Percentiles rank a stretch among this genome's conserved stretches.
Evolutionary conservation across 2,329 filamentous ascomycete species (phyloP).

Genomic region (Gaeumannomyces tritici): DNA sequence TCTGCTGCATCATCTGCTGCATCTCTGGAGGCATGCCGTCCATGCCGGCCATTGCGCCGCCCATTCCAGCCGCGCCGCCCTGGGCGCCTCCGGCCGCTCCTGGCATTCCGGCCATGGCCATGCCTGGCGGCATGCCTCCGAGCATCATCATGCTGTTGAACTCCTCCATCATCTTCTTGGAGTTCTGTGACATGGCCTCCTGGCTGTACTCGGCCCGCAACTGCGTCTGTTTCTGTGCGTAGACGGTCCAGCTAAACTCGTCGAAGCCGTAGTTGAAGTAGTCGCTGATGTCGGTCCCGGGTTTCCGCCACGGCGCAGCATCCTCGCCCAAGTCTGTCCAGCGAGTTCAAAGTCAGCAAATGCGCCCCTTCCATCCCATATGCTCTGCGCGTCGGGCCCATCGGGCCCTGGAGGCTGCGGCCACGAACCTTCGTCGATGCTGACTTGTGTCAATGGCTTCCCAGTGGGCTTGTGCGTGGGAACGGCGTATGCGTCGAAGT

Average conservation of each 20-base stretch:
- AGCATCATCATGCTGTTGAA: slow-evolving; percentile 62
- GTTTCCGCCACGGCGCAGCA: slow-evolving; percentile 90
- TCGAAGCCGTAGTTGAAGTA: slow-evolving; percentile 99
- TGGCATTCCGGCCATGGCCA: slow-evolving; percentile 29
- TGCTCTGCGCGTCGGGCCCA: background rate
- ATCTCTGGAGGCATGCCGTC: slow-evolving; percentile 57
- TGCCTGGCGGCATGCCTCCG: slow-evolving; percentile 26
- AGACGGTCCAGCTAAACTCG: slow-evolving; percentile 95
- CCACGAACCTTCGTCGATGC: slow-evolving; percentile 55
- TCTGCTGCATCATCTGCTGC: slow-evolving; percentile 61
- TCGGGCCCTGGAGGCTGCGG: background rate
- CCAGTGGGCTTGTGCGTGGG: slow-evolving; percentile 71
- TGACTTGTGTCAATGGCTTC: slow-evolving; percentile 68
- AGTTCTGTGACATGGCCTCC: slow-evolving; percentile 49
- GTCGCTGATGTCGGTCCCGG: slow-evolving; percentile 88
- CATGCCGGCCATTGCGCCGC: slow-evolving; percentile 43
- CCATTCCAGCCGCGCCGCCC: slow-evolving; percentile 19
- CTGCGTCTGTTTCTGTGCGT: slow-evolving; percentile 78
- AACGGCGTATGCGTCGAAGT: slow-evolving; percentile 73
- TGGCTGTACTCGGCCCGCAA: slow-evolving; percentile 68
- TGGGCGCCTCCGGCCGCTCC: slow-evolving; percentile 19
- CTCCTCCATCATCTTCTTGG: slow-evolving; percentile 73
- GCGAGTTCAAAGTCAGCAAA: background rate
- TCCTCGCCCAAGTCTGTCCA: slow-evolving; percentile 58
- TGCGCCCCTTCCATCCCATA: no score